Evolutionary conservation across 2,329 filamentous ascomycete species (phyloP).

Genomic region (Phyllosticta paracitricarpa): DNA sequence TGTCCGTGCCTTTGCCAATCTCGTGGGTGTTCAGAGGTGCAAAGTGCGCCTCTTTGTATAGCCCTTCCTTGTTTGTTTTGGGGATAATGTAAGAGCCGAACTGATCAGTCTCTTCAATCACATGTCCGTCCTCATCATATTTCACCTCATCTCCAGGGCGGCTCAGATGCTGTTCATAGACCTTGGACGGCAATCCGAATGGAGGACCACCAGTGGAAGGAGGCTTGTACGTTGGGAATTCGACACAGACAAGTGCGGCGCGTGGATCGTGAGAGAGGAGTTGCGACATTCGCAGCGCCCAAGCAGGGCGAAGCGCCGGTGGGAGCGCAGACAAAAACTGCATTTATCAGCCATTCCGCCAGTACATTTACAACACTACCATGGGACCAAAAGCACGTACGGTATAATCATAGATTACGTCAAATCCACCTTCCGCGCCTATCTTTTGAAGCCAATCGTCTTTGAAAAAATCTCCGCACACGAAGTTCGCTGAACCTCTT

Average conservation of each 20-base stretch:
- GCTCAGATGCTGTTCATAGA: constrained; percentile 62
- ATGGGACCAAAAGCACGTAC: constrained; percentile 26
- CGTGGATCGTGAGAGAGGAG: constrained; percentile 37
- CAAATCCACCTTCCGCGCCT: constrained; percentile 41
- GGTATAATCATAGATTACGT: constrained; percentile 56
- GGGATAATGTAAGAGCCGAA: neutral
- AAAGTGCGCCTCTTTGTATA: constrained; percentile 43
- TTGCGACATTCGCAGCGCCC: constrained; percentile 46
- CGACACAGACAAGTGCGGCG: constrained; percentile 54
- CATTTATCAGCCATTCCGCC: neutral
- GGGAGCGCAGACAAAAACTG: constrained; percentile 54
- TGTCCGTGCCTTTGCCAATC: constrained; percentile 42
- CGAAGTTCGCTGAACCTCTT: constrained; percentile 45
- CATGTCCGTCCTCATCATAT: constrained; percentile 48
- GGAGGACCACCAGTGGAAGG: constrained; percentile 59
- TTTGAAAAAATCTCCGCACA: constrained; percentile 58
- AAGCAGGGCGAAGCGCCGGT: constrained; percentile 44
- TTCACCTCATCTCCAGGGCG: constrained; percentile 57
- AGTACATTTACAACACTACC: neutral
- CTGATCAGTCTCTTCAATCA: constrained; percentile 37
- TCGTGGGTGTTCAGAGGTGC: constrained; percentile 47
- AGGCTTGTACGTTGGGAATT: constrained; percentile 67
- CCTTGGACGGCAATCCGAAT: constrained; percentile 56
- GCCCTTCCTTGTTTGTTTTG: constrained; percentile 27
- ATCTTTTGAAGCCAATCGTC: constrained; percentile 44